Evolutionary conservation across 257 asterid species (phyloP), one percentile per base, ranked within the genome.

Genomic region (Nicotiana otophora): DNA sequence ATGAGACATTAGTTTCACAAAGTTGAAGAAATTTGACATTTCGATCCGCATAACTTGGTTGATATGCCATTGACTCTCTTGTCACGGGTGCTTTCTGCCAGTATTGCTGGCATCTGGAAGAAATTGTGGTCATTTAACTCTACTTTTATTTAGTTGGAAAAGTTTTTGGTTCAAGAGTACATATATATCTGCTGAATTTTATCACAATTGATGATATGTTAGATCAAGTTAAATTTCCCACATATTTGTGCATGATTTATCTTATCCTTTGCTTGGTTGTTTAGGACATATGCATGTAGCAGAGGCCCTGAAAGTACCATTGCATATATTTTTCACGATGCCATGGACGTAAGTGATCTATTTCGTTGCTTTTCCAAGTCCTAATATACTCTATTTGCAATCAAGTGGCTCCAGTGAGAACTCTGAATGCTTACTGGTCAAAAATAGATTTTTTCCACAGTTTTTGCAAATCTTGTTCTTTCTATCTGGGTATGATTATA

Each of bases 281-380:
- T 85, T 89, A 95, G 98, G 98, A 20, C 98, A 95, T 84, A 89
- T 87, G 11, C 99, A 95, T 89, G 97, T 95, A 76, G 94, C 99
- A 33, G 97, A 93, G 92, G 97, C 97, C 67, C 80, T 95, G 78
- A 87, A 87, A 78, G 93, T 95, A 78, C 99, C 99, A 5, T 30
- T 95, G 65, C 99, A 95, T 89, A 89, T 95, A 82, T 85, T 95
- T 69, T 95, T 95, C 84, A 95, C 99, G 72, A 95, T 95, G 99
- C 99, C 99, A 23, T 95, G 99, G 99, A 95, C 99, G 99, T 95
- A 86, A 91, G 98, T 77, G 39, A 36, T 82, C 75, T 55, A 14
- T 39, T 58, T 69, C 20, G n/a, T n/a, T 72, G 79, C 7, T 20
- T 67, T 51, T 33, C 48, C 42, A 46, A 12, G 28, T 46, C 28